Base-by-base conservation (phyloP, 2,329 filamentous ascomycete species). In the Fusarium aywerte region DNA sequence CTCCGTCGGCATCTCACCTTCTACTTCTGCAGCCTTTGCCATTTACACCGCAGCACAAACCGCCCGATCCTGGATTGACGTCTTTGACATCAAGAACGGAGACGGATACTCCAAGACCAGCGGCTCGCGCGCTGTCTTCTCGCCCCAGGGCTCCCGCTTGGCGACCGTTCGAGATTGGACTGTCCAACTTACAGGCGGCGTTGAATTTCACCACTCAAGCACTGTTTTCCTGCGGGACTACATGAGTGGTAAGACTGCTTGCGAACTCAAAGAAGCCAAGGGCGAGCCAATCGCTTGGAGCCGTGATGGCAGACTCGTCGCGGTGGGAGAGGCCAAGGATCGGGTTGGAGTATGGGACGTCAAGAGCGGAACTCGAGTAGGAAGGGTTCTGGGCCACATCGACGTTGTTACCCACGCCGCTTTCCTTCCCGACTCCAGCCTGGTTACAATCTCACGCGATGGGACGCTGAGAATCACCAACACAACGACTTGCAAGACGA, bases 381-480 rank as follows among this genome's bases (percentile, higher is more conserved):
- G 78, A 23, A 70, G 72, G 16, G 75, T 80, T 13, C 49, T 76
- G 23, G 69, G 75, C 43, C 80, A 82, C 71, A 74, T 76, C 44
- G 78, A 76, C 42, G 60, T 68, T 39, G 71, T 82, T 27, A 80
- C 77, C 7, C 78, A 81, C 71, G 70, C 78, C 4, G 74, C 74
- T 38, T 81, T 81, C 16, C 71, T 74, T 42, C 72, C 75, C 0
- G 72, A 74, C 16, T 63, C 62, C 9, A 71, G 58, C 35, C 57
- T 82, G 3, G 79, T 80, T 4, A 80, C 77, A 1, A 68, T 75
- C 12, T 78, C 78, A 2, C 68, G 71, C 21, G 80, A 82, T 13
- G 79, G 79, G 4, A 80, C 74, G 2, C 66, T 80, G 21, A 72
- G 80, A 36, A 67, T 82, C 52, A 81, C 77, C 29, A 69, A 78